Conservation (phyloP, 2,329 filamentous ascomycete genomes). For the Stylonectria norvegica region DNA sequence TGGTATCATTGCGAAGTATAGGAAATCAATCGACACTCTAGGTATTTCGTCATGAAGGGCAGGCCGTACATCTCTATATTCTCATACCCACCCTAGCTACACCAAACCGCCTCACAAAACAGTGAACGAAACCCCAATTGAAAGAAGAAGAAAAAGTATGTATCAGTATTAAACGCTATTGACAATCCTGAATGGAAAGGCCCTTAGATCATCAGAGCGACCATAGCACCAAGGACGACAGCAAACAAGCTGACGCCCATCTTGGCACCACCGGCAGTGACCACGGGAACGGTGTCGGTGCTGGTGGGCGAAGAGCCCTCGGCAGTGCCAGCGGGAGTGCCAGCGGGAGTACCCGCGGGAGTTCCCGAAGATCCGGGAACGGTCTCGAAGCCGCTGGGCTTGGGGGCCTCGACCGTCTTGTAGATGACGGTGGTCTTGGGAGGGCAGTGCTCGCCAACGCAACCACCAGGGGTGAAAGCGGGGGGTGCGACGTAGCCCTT, state of each 20-base stretch:
- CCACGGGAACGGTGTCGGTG: conserved; percentile 2
- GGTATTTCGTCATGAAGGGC: conserved; percentile 1
- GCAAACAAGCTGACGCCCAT: conserved; percentile 9
- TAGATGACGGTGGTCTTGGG: background rate
- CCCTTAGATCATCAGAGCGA: conserved; percentile 13
- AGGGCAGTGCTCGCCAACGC: conserved; percentile 1
- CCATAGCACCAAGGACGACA: conserved; percentile 7
- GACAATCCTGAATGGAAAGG: conserved; percentile 1
- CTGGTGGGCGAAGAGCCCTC: conserved; percentile 2
- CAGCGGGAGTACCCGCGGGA: conserved; percentile 2
- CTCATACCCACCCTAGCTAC: conserved; percentile 2
- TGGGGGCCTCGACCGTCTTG: conserved; percentile 1
- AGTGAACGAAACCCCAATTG: background rate
- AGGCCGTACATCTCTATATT: conserved; percentile 1
- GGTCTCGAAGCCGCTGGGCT: conserved; percentile 3
- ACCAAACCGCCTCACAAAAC: background rate
- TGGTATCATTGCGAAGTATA: conserved; percentile 1
- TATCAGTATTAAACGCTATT: conserved; percentile 10
- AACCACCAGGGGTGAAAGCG: conserved; percentile 1
- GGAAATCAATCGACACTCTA: background rate
- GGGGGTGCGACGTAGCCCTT: background rate
- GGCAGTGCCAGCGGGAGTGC: conserved; percentile 2
- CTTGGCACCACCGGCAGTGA: conserved; percentile 10
- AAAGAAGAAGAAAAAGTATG: conserved; percentile 5
- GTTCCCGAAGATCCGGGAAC: conserved; percentile 2